Evolutionary conservation across 106 monocot species (phyloP).

Genomic region (Dioscorea alata): DNA sequence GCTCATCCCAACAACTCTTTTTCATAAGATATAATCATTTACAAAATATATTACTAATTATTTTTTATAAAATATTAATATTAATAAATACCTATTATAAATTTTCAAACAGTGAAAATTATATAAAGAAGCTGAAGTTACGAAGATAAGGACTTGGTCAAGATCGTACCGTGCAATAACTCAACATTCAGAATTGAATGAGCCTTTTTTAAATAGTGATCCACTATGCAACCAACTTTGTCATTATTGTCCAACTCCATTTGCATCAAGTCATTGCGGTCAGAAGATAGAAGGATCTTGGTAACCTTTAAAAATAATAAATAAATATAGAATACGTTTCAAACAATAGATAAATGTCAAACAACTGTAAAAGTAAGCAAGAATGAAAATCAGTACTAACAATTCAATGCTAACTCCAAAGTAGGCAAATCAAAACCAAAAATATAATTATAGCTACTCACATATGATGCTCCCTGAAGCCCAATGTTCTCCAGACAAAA

Average conservation of each 20-base stretch:
- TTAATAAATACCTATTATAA: too few species aligned
- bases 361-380: too few species aligned
- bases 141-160: too few species aligned
- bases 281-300: slow-evolving; percentile 30
- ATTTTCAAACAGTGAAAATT: too few species aligned
- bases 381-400: not conserved
- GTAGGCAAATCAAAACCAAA: not conserved
- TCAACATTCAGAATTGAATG: slow-evolving; percentile 31
- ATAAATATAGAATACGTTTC: too few species aligned
- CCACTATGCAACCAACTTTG: slow-evolving; percentile 10
- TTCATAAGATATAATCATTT: too few species aligned
- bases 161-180: slow-evolving; percentile 44
- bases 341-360: too few species aligned
- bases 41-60: too few species aligned
- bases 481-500: slow-evolving; percentile 80
- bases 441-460: slow-evolving; percentile 21
- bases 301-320: slow-evolving; percentile 33
- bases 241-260: slow-evolving; percentile 13
- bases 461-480: slow-evolving; percentile 60
- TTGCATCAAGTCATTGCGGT: slow-evolving; percentile 7
- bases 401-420: not conserved
- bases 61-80: too few species aligned
- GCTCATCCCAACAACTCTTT: too few species aligned
- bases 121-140: too few species aligned
- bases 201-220: slow-evolving; percentile 50